Evolutionary conservation across 176 grass and related monocot species (phyloP).

Genomic region (Chrysopogon serrulatus): DNA sequence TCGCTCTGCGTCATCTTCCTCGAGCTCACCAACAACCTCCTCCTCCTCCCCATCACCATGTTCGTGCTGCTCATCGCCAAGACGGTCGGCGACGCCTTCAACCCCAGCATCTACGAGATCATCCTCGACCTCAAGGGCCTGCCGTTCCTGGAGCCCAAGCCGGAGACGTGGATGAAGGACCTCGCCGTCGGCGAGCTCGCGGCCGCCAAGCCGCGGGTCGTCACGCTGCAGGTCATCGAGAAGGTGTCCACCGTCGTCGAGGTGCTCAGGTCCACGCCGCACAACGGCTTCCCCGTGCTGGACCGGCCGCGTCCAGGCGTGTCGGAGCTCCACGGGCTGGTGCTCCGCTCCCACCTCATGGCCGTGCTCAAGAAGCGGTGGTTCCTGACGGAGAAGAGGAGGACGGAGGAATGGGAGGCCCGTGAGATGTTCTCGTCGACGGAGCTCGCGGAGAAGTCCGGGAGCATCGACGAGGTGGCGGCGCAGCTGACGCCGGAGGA

Average conservation of each 20-base stretch:
- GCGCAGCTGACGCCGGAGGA: slow-evolving; percentile 51
- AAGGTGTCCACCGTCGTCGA: slow-evolving; percentile 56
- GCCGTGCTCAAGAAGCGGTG: slow-evolving; percentile 68
- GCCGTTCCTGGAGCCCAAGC: slow-evolving; percentile 77
- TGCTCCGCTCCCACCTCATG: slow-evolving; percentile 72
- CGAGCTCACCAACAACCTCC: slow-evolving; percentile 92
- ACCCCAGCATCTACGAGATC: slow-evolving; percentile 99
- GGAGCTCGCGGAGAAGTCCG: slow-evolving; percentile 59
- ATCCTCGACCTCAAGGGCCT: slow-evolving; percentile 92
- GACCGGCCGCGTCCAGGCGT: slow-evolving; percentile 35
- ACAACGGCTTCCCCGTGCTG: slow-evolving; percentile 88
- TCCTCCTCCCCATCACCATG: slow-evolving; percentile 89
- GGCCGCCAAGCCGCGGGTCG: slow-evolving; percentile 42
- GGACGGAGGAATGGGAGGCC: slow-evolving; percentile 71
- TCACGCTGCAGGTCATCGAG: slow-evolving; percentile 62
- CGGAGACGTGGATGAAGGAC: slow-evolving; percentile 95
- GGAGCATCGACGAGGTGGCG: slow-evolving; percentile 32
- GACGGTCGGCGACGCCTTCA: slow-evolving; percentile 73
- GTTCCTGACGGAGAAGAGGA: slow-evolving; percentile 64
- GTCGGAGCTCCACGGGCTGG: slow-evolving; percentile 72
- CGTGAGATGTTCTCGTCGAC: slow-evolving; percentile 66
- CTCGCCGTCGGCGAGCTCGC: slow-evolving; percentile 76
- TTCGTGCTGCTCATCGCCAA: slow-evolving; percentile 97
- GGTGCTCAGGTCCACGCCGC: slow-evolving; percentile 43
- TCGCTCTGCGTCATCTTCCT: slow-evolving; percentile 96